A percentile compares a stretch with the other conserved stretches of the same genome.
Conservation (phyloP, 805 yeast genomes). For the Lipomyces starkeyi region DNA sequence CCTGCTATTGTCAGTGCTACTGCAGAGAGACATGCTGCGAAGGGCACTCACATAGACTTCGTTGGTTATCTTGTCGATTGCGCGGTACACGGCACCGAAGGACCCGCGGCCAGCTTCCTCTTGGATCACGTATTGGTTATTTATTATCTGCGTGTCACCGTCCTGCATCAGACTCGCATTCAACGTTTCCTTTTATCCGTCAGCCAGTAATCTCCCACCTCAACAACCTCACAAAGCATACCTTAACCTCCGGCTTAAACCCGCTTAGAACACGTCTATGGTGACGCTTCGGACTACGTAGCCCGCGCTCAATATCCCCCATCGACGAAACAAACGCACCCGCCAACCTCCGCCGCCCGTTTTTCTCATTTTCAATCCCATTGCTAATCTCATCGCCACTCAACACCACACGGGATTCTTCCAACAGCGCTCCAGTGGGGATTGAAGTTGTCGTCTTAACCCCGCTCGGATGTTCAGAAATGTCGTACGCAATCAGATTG, state of each 20-base stretch:
- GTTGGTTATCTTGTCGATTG: constrained; percentile 70
- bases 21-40: neutral
- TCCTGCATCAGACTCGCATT: constrained; percentile 32
- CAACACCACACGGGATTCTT: neutral
- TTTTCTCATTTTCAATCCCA: neutral
- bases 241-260: constrained; percentile 27
- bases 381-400: neutral
- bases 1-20: constrained; percentile 36
- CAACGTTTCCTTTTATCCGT: constrained; percentile 34
- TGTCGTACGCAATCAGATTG: neutral
- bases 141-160: constrained; percentile 37
- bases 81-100: constrained; percentile 86
- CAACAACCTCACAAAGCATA: neutral
- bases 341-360: constrained; percentile 6
- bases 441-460: neutral
- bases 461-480: neutral
- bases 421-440: neutral
- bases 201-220: neutral
- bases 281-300: constrained; percentile 34
- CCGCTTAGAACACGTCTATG: constrained; percentile 28
- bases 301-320: constrained; percentile 17
- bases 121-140: constrained; percentile 63
- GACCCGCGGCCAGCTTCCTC: constrained; percentile 87
- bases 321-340: constrained; percentile 11
- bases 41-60: constrained; percentile 48